Evolutionary conservation across 768 basidiomycete genomes (phyloP).

Genomic region (Rhizopogon rudus): DNA sequence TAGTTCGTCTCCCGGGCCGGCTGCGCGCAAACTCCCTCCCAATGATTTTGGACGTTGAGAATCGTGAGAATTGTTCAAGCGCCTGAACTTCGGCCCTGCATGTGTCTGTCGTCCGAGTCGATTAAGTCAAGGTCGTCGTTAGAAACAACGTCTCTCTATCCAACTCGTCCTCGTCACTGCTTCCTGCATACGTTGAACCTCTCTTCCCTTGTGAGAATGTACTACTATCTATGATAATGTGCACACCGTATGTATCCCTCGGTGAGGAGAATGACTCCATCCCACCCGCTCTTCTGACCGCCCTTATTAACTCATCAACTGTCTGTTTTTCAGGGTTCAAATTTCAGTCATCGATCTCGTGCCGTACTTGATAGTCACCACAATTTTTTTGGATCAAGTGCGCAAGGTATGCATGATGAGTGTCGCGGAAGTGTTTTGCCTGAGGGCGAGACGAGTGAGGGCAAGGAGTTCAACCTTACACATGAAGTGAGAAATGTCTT

Average conservation of each 20-base stretch:
- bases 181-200: too few species aligned
- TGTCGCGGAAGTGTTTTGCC: conserved; percentile 49
- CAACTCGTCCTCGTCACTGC: too few species aligned
- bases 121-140: too few species aligned
- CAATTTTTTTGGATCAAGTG: conserved; percentile 68
- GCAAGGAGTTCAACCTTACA: too few species aligned
- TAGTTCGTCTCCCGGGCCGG: too few species aligned
- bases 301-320: conserved; percentile 66
- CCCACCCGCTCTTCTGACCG: conserved; percentile 51
- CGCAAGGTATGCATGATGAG: conserved; percentile 60
- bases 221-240: neutral
- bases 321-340: conserved; percentile 80
- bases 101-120: too few species aligned
- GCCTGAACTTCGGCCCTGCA: too few species aligned
- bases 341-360: conserved; percentile 56
- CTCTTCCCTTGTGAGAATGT: neutral
- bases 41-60: too few species aligned
- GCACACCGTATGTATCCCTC: neutral
- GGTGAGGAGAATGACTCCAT: conserved; percentile 22
- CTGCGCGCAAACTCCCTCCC: too few species aligned
- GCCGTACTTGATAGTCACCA: conserved; percentile 72
- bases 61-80: too few species aligned
- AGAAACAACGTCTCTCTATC: too few species aligned
- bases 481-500: too few species aligned
- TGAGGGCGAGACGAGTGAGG: conserved; percentile 35